Base-by-base conservation (phyloP, 2,329 filamentous ascomycete species). In the Ceratocystis lukuohia region DNA sequence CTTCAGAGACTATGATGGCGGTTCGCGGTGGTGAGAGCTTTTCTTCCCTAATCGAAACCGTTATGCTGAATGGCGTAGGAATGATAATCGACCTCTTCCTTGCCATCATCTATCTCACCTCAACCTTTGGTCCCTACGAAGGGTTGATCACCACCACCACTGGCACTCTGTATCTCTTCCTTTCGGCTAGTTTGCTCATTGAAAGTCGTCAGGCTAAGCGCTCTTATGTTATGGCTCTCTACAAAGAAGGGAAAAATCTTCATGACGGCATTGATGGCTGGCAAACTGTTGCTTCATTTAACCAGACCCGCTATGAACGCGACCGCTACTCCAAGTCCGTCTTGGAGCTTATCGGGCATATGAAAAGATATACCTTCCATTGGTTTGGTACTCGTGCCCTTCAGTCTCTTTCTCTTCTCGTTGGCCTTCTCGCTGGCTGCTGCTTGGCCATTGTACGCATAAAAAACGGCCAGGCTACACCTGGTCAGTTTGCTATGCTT, bases 401-500 rank as follows among this genome's bases (percentile, higher is more conserved):
- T 61, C 82, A 84, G 69, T 82, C 82, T 62, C 72, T 89, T 46
- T 81, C 89, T 37, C 79, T 89, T n/a, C 84, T 86, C 0, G 84
- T 81, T 68, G 88, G 88, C 66, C 82, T 91, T 50, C 79, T 88
- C 15, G 87, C 86, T 2, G 83, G 82, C 45, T 78, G 82, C 1
- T 82, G 83, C 70, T 70, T 85, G 50, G 82, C 82, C 1, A 81
- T 85, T 0, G 88, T 85, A 72, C 86, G 88, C 69, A 85, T 91
- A 65, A 85, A 80, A 1, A 80, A 79, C n/a, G 81, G 80, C 1
- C 75, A 80, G 64, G 81, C 83, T 3, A 82, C 82, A 4, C 78
- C 87, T 10, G 87, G 87, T 66, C 80, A 87, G 69, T 89, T 91
- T 70, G 84, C 88, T 66, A 84, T 86, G 75, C 77, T 91, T 17